A percentile compares a stretch with the other conserved stretches of the same genome.
phyloP scores from a whole-genome alignment of 345 rosid genomes.

The Laguncularia racemosa region DNA sequence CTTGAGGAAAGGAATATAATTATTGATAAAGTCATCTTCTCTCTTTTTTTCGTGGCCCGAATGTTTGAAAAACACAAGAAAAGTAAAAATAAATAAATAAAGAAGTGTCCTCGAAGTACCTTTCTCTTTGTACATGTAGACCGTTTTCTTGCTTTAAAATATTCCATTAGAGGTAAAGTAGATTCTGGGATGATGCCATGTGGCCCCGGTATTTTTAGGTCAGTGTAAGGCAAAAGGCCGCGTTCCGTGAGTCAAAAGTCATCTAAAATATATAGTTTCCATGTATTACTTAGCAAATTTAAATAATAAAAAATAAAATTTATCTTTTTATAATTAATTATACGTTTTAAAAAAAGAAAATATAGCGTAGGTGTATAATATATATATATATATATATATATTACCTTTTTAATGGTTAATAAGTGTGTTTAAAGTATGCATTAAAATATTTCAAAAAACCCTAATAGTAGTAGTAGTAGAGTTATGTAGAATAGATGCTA shows the following conservation, averaged over 20 bases:
- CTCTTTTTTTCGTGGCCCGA: not conserved
- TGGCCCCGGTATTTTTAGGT: not conserved
- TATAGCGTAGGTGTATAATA: no score
- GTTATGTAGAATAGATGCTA: no score
- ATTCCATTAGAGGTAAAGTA: slow-evolving; percentile 11
- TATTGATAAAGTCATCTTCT: not conserved
- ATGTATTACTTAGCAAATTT: no score
- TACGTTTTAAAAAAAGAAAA: not conserved
- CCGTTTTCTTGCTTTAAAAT: slow-evolving; percentile 4
- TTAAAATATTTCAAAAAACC: no score
- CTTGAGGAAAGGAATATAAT: not conserved
- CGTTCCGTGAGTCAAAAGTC: slow-evolving; percentile 5
- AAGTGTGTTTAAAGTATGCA: no score
- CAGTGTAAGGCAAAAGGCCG: not conserved
- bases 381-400: no score
- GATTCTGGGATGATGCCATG: slow-evolving; percentile 14
- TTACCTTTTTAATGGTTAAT: not conserved
- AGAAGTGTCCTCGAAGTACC: no score
- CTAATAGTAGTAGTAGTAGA: no score
- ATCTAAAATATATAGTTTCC: no score
- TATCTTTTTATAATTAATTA: no score
- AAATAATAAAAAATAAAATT: no score
- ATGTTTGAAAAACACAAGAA: not conserved
- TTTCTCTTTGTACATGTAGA: slow-evolving; percentile 10
- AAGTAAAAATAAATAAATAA: not conserved